These are phyloP conservation scores for Globisporangium camurandrum DNA, from an alignment of 352 stramenopile genomes.

Conservation along the genomic window DNA sequence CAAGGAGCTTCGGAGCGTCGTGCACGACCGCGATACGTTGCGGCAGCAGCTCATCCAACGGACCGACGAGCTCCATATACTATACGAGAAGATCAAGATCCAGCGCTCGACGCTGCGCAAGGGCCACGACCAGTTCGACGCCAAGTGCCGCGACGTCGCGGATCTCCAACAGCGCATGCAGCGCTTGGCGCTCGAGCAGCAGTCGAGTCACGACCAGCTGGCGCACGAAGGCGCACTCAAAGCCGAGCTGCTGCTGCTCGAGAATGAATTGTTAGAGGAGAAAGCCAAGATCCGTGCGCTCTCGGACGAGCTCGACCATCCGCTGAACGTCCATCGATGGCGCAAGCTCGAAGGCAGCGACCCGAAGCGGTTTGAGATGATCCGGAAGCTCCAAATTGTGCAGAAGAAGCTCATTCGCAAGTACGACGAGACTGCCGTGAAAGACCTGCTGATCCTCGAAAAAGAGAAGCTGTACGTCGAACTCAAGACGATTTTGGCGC, in stretches of 20 bases:
- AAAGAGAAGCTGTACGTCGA: slow-evolving; percentile 92
- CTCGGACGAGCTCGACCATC: slow-evolving; percentile 85
- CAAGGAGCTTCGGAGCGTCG: slow-evolving; percentile 80
- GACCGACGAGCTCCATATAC: slow-evolving; percentile 70
- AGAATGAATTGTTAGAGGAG: slow-evolving; percentile 75
- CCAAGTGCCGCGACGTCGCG: slow-evolving; percentile 48
- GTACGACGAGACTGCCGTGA: slow-evolving; percentile 58
- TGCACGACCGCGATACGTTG: slow-evolving; percentile 84
- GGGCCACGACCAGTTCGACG: slow-evolving; percentile 67
- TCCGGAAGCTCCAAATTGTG: slow-evolving; percentile 82
- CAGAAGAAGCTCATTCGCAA: slow-evolving; percentile 84
- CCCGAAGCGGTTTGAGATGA: slow-evolving; percentile 84
- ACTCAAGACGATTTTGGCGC: slow-evolving; percentile 83
- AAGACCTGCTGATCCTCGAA: slow-evolving; percentile 67
- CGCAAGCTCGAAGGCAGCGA: slow-evolving; percentile 85
- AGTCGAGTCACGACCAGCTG: slow-evolving; percentile 60
- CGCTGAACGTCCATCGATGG: slow-evolving; percentile 90
- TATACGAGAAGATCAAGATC: slow-evolving; percentile 92
- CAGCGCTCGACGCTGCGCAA: slow-evolving; percentile 82
- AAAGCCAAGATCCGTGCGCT: slow-evolving; percentile 85
- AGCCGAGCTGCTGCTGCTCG: slow-evolving; percentile 48
- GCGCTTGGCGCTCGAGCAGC: slow-evolving; percentile 39
- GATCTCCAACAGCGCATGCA: slow-evolving; percentile 55
- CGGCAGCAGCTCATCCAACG: slow-evolving; percentile 83
- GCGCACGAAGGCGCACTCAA: slow-evolving; percentile 51